These are phyloP conservation scores for Scedosporium apiospermum DNA, from an alignment of 2,329 filamentous ascomycete species.

Conservation along the genomic window DNA sequence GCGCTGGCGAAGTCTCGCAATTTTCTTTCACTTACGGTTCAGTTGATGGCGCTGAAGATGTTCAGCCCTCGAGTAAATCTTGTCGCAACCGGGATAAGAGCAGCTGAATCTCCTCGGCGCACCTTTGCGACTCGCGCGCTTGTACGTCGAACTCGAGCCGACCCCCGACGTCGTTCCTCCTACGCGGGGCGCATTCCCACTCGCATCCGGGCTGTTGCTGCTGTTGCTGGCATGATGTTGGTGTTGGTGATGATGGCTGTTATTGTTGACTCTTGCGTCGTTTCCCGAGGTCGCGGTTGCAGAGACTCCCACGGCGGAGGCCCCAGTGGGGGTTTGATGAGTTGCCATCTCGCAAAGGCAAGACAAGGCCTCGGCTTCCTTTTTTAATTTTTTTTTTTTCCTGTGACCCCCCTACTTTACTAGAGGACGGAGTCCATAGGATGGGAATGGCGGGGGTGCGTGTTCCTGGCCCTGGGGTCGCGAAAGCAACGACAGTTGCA, in stretches of 20 bases:
- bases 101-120: constrained; percentile 49
- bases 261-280: not conserved
- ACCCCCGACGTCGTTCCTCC: not conserved
- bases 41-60: constrained; percentile 75
- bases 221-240: not conserved
- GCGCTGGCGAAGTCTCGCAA: no score
- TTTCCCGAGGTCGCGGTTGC: not conserved
- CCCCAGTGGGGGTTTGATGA: constrained; percentile 1
- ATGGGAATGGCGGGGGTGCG: not conserved
- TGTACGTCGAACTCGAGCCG: constrained; percentile 25
- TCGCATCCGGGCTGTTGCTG: not conserved
- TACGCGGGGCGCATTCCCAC: not conserved
- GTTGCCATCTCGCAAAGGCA: not conserved
- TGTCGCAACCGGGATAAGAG: constrained; percentile 62
- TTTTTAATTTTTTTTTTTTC: not conserved
- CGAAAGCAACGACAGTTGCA: not conserved
- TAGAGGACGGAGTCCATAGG: not conserved
- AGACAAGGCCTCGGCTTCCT: no score
- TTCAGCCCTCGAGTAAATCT: constrained; percentile 71
- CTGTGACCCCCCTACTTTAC: not conserved
- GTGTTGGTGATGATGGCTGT: not conserved
- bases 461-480: not conserved
- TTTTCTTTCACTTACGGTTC: constrained; percentile 52
- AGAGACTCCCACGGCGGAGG: not conserved
- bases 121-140: constrained; percentile 41